A percentile compares a stretch with the other conserved stretches of the same genome.
phyloP scores from a whole-genome alignment of 1,139 yeast species.

The Kodamaea derodonti region DNA sequence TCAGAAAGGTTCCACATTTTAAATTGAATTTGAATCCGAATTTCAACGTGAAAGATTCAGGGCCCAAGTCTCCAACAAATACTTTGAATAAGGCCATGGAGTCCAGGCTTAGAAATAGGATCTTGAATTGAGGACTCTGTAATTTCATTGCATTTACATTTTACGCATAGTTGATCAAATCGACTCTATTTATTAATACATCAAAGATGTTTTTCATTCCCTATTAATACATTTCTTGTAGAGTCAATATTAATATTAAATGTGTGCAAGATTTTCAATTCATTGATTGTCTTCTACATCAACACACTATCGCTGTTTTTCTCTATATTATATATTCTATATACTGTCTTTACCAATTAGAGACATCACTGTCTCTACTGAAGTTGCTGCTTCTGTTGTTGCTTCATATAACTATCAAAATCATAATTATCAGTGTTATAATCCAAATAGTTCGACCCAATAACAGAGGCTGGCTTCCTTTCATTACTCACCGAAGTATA shows the following conservation, averaged over 20 bases:
- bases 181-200: too few relatives aligned
- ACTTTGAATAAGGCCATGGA: constrained; percentile 2
- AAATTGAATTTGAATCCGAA: constrained; percentile 1
- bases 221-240: too few relatives aligned
- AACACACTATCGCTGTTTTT: too few relatives aligned
- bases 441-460: constrained; percentile 26
- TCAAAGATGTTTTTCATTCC: too few relatives aligned
- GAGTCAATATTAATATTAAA: too few relatives aligned
- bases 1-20: constrained; percentile 1
- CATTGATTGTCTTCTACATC: too few relatives aligned
- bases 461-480: constrained; percentile 10
- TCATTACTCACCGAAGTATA: constrained; percentile 8
- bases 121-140: neutral
- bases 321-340: too few relatives aligned
- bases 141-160: too few relatives aligned
- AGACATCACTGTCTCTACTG: too few relatives aligned
- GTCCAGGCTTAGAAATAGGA: constrained; percentile 2
- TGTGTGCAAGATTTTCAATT: too few relatives aligned
- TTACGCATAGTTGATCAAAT: too few relatives aligned
- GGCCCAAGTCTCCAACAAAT: constrained; percentile 4
- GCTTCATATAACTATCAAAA: constrained; percentile 36
- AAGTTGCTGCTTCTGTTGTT: constrained; percentile 12
- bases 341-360: too few relatives aligned
- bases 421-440: constrained; percentile 31
- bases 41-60: constrained; percentile 2